phyloP scores from a whole-genome alignment of 805 yeast genomes.

The Helenozyma rhizophorensis region DNA sequence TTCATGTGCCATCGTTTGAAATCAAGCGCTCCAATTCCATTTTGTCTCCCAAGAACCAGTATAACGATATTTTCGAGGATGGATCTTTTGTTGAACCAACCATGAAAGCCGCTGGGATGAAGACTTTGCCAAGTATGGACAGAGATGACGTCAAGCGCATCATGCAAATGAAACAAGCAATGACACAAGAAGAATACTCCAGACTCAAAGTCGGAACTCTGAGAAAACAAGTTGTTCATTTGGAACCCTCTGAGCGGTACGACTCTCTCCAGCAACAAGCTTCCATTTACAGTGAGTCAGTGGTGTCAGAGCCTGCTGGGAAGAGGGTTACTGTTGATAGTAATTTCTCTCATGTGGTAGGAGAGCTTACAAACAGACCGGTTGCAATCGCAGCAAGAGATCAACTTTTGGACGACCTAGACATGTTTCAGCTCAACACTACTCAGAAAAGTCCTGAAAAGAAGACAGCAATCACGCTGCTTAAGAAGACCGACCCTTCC shows the following conservation, averaged over 20 bases:
- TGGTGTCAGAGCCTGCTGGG: slow-evolving; percentile 6
- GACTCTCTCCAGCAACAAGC: slow-evolving; percentile 12
- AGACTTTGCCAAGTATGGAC: slow-evolving; percentile 47
- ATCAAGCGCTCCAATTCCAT: slow-evolving; percentile 34
- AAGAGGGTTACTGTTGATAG: slow-evolving; percentile 1
- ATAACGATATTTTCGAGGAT: slow-evolving; percentile 37
- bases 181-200: slow-evolving; percentile 39
- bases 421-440: slow-evolving; percentile 5
- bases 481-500: not conserved
- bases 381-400: slow-evolving; percentile 26
- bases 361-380: slow-evolving; percentile 28
- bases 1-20: slow-evolving; percentile 40
- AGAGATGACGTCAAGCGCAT: slow-evolving; percentile 40
- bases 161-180: slow-evolving; percentile 27
- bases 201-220: slow-evolving; percentile 28
- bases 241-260: slow-evolving; percentile 16
- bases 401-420: slow-evolving; percentile 25
- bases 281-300: slow-evolving; percentile 12
- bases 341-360: slow-evolving; percentile 35
- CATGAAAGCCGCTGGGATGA: slow-evolving; percentile 43
- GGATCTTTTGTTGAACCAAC: slow-evolving; percentile 25
- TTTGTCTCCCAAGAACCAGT: slow-evolving; percentile 33
- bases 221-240: slow-evolving; percentile 4
- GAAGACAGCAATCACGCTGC: slow-evolving; percentile 1
- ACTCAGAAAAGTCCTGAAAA: too few relatives aligned